Evolutionary conservation across 345 rosid genomes (phyloP), one percentile per base, ranked within the genome.

Genomic region (Salix caprea): DNA sequence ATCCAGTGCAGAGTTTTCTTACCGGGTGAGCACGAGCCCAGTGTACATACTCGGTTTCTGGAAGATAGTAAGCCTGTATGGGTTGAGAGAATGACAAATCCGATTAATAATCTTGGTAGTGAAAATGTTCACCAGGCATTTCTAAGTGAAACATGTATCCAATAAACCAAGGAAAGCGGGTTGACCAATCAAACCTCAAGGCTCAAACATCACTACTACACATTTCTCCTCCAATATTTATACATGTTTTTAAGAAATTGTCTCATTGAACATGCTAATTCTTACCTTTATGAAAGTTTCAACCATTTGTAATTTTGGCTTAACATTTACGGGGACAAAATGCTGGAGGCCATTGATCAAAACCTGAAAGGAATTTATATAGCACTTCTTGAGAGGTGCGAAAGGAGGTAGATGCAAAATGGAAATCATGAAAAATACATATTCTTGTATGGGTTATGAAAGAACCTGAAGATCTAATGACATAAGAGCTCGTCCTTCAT

Each of bases 401-500:
- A 37, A 30, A 54, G 34, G 36, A 7, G 42, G 61, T 32, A 70
- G 14, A n/a, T 4, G 60, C 58, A 73, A 69, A 77, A n/a, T 12
- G 24, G 37, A 32, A 42, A 11, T 42, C 46, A 9, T 10, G 46
- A 11, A 61, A n/a, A 44, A 67, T 4, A 11, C 48, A 70, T 60
- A 65, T 52, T 52, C 19, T 16, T 26, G 39, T 60, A 50, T n/a
- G 14, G 46, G 24, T 30, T 68, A 8, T 30, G 72, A 72, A 76
- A 56, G 42, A 58, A 96, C 99, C 98, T 96, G 99, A 80, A 89
- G 86, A 88, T 94, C 99, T 77, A 96, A 81, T 50, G 91, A 92
- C 99, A 96, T 92, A 81, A 94, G 93, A 85, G 88, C 97, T 58
- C 98, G 89, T 77, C 99, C 99, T 88, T 90, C 97, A 84, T 96